phyloP scores from a whole-genome alignment of 495 filamentous ascomycete species.

The Astrocystis sublimbata region DNA sequence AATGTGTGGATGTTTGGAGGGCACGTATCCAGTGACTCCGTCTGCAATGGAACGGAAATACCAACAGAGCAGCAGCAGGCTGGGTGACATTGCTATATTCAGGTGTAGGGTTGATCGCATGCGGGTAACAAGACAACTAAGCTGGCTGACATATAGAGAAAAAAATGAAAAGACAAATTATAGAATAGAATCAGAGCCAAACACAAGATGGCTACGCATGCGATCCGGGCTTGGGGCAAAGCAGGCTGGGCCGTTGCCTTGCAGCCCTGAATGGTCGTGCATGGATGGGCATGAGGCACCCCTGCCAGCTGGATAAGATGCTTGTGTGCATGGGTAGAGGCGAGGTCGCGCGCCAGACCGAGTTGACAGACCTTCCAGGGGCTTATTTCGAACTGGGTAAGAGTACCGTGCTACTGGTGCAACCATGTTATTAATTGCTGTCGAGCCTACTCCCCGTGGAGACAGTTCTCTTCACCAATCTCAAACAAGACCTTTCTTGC shows the following conservation, averaged over 20 bases:
- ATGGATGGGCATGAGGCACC: constrained; percentile 26
- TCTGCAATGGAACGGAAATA: constrained; percentile 36
- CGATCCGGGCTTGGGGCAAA: constrained; percentile 21
- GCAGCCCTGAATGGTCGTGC: constrained; percentile 19
- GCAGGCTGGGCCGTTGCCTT: constrained; percentile 23
- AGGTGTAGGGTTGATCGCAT: constrained; percentile 38
- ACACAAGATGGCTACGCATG: constrained; percentile 23
- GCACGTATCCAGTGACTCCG: constrained; percentile 28
- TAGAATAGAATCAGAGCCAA: constrained; percentile 14
- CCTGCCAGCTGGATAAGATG: constrained; percentile 33
- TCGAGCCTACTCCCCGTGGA: constrained; percentile 5
- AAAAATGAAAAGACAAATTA: constrained; percentile 8
- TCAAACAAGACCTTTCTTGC: constrained; percentile 8
- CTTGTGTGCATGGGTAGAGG: constrained; percentile 28
- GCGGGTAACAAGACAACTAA: constrained; percentile 18
- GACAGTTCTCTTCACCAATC: constrained; percentile 2
- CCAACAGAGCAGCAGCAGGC: constrained; percentile 33
- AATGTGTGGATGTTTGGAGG: constrained; percentile 7
- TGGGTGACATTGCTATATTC: constrained; percentile 53
- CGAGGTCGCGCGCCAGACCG: constrained; percentile 28
- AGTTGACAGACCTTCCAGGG: constrained; percentile 13
- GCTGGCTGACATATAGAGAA: constrained; percentile 13
- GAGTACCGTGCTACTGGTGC: neutral
- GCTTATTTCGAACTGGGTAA: neutral
- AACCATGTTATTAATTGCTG: neutral